Conservation (phyloP, 768 basidiomycete genomes). For the Tulasnella sp. region DNA sequence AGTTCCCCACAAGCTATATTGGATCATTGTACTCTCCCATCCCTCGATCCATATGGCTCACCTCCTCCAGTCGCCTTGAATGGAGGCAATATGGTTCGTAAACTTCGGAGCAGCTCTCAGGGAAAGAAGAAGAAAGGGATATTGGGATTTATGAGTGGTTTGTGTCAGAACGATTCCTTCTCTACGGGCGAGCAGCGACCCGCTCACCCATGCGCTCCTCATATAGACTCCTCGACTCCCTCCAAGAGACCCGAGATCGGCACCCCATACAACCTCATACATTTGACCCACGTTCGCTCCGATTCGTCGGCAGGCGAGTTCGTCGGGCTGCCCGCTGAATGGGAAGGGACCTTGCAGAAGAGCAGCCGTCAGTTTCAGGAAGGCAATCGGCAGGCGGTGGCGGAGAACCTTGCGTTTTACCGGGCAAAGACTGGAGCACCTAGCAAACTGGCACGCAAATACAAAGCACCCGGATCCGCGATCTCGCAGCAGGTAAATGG, state of each 20-base stretch:
- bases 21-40: not conserved
- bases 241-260: slow-evolving; percentile 78
- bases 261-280: slow-evolving; percentile 97
- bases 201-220: not conserved
- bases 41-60: slow-evolving; percentile 15
- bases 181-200: not conserved
- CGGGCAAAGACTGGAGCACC: slow-evolving; percentile 57
- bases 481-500: not conserved
- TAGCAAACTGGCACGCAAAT: not conserved
- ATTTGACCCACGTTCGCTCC: slow-evolving; percentile 99
- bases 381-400: slow-evolving; percentile 95
- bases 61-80: not conserved
- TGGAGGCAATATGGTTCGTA: not conserved
- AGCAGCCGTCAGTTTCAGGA: slow-evolving; percentile 92
- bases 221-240: too few species aligned
- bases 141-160: not conserved
- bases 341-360: slow-evolving; percentile 93
- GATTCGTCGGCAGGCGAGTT: slow-evolving; percentile 98
- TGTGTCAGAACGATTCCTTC: not conserved
- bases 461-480: not conserved
- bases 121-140: slow-evolving; percentile 29
- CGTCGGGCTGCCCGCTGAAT: slow-evolving; percentile 95
- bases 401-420: slow-evolving; percentile 99
- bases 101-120: slow-evolving; percentile 24
- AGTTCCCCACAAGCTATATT: not conserved